Conservation (phyloP, 352 stramenopile species). For the Vaucheria bursata region DNA sequence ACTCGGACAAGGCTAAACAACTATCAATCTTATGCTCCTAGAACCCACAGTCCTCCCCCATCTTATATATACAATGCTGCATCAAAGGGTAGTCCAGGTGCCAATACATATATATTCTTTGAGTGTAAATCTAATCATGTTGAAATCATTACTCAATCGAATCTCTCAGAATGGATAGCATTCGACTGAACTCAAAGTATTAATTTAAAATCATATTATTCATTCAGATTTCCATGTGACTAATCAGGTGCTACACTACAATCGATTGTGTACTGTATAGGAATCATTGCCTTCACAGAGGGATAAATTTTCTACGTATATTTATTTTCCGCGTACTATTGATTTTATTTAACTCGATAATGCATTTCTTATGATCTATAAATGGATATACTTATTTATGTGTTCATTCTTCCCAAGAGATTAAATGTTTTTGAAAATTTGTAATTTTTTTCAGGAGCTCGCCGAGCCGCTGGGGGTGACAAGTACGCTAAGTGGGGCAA, state of each 20-base stretch:
- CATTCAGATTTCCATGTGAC: no score
- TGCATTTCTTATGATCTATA: background rate
- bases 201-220: no score
- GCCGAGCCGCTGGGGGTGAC: background rate
- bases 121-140: background rate
- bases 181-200: no score
- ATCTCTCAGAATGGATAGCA: background rate
- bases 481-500: slow-evolving; percentile 7
- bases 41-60: background rate
- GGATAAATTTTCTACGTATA: background rate
- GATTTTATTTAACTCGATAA: background rate
- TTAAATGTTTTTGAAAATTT: background rate
- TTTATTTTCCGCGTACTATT: background rate
- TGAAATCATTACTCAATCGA: background rate
- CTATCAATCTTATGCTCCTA: background rate
- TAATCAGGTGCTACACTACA: background rate
- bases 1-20: slow-evolving; percentile 3
- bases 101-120: background rate
- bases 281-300: background rate
- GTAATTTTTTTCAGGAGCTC: background rate
- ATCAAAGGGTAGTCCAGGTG: background rate
- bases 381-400: background rate
- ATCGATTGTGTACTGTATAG: background rate
- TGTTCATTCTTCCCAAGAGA: background rate
- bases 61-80: slow-evolving; percentile 8